Percentiles rank a stretch among this genome's conserved stretches.
Conservation (phyloP, 2,329 filamentous ascomycete genomes). For the Cadophora sp. region DNA sequence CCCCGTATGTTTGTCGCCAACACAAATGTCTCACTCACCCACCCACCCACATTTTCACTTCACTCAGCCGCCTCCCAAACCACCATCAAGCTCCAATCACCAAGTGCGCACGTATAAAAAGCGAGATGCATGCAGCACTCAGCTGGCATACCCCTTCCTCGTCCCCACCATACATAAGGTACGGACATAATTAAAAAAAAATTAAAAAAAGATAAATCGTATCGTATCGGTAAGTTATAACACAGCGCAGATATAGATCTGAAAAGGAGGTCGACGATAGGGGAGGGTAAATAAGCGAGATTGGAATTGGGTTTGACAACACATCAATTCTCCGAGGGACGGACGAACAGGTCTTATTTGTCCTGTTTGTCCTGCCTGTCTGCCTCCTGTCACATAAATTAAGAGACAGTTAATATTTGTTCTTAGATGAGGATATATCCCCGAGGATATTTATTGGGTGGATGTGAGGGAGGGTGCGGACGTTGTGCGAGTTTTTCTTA, state of each 20-base stretch:
- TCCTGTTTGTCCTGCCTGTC: too few relatives aligned
- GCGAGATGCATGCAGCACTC: background rate
- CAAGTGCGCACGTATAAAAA: background rate
- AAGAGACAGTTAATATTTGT: background rate
- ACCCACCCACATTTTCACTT: background rate
- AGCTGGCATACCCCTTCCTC: too few relatives aligned
- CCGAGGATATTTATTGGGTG: background rate
- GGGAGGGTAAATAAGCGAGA: conserved; percentile 15
- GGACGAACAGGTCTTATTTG: too few relatives aligned
- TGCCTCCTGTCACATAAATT: background rate
- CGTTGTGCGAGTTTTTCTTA: background rate
- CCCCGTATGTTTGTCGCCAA: background rate
- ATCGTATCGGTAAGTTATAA: background rate
- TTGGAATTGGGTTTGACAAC: background rate
- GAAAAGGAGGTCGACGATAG: conserved; percentile 15
- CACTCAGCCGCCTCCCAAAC: background rate
- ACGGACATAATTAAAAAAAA: too few relatives aligned
- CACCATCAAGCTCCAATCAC: background rate
- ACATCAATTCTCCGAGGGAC: conserved; percentile 9
- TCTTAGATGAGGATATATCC: background rate
- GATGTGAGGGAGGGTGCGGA: too few relatives aligned
- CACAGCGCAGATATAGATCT: background rate
- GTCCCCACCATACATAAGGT: too few relatives aligned
- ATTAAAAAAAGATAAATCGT: background rate
- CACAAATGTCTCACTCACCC: background rate